Evolutionary conservation across 2,329 filamentous ascomycete genomes (phyloP), one percentile per base, ranked within the genome.

Genomic region (Penicillium paneum): DNA sequence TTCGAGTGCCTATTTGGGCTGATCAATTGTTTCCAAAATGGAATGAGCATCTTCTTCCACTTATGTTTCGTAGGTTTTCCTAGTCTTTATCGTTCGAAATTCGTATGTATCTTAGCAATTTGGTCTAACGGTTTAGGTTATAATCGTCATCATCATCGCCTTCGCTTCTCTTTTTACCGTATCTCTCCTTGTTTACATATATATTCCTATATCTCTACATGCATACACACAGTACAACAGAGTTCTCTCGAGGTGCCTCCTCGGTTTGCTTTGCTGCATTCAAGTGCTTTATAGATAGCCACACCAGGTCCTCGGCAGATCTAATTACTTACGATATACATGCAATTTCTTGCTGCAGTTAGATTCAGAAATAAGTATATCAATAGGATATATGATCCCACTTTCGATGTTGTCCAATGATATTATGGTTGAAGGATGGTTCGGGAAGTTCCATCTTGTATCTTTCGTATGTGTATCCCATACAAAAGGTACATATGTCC

Each of bases 1-100:
- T 42, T 53, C 51, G 32, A 54, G 41, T 54, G 46, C 38, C 52
- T 40, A 11, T 26, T 44, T 54, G 39, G 52, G 52, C 39, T 50
- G 52, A 54, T 54, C 39, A 44, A 26, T 5, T 44, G 40, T 40
- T 49, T 44, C 39, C 8, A 35, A 32, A 54, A 50, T 50, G 52
- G 46, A 54, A 35, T 40, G 24, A 36, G 17, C 7, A 2, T 38
- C 7, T 28, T 34, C 32, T 41, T 31, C 26, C 21, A 24, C 17
- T 26, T 29, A 5, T 13, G 1, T 7, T 15, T 28, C 12, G 39
- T 32, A 34, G 2, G 6, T 2, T 2, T 26, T 26, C 4, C 28
- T 49, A 34, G 47, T 42, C 6, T 2, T 43, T 34, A 32, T 32
- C n/a, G 19, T 32, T 13, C 11, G 28, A 6, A 29, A n/a, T 24